phyloP scores from a whole-genome alignment of 2,329 filamentous ascomycete genomes.

The Pseudocercospora vitis region DNA sequence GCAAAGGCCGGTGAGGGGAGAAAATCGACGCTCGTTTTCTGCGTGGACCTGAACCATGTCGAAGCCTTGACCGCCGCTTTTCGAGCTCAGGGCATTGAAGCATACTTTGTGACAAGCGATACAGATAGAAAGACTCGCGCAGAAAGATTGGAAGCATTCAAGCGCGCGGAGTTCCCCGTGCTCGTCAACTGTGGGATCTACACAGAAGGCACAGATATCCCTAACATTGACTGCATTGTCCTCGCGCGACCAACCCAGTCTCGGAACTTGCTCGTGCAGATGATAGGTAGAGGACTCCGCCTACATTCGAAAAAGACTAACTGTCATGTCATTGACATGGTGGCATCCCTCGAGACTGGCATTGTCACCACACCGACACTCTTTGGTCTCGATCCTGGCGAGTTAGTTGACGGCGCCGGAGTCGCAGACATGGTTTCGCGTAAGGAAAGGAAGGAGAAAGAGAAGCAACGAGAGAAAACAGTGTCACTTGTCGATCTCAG shows the following conservation, averaged over 20 bases:
- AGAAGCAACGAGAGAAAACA: conserved; percentile 42
- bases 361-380: conserved; percentile 89
- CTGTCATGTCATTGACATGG: conserved; percentile 96
- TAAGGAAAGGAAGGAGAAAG: conserved; percentile 48
- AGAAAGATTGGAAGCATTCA: conserved; percentile 73
- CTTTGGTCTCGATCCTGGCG: conserved; percentile 83
- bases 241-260: conserved; percentile 86
- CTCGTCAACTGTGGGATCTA: conserved; percentile 94
- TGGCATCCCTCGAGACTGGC: conserved; percentile 77
- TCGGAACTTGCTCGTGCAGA: conserved; percentile 90
- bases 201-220: conserved; percentile 96
- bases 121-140: conserved; percentile 70
- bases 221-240: conserved; percentile 91
- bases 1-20: conserved; percentile 64
- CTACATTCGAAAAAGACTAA: conserved; percentile 76
- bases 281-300: conserved; percentile 94
- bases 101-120: conserved; percentile 80
- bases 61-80: conserved; percentile 72
- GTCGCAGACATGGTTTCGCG: conserved; percentile 61
- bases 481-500: background rate
- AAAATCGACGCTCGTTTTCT: conserved; percentile 89
- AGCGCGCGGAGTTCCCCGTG: conserved; percentile 73
- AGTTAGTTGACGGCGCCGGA: conserved; percentile 68
- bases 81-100: conserved; percentile 74
- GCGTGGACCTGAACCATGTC: conserved; percentile 85